These are phyloP conservation scores for Neurospora discreta DNA, from an alignment of 495 filamentous ascomycete genomes.

Conservation along the genomic window DNA sequence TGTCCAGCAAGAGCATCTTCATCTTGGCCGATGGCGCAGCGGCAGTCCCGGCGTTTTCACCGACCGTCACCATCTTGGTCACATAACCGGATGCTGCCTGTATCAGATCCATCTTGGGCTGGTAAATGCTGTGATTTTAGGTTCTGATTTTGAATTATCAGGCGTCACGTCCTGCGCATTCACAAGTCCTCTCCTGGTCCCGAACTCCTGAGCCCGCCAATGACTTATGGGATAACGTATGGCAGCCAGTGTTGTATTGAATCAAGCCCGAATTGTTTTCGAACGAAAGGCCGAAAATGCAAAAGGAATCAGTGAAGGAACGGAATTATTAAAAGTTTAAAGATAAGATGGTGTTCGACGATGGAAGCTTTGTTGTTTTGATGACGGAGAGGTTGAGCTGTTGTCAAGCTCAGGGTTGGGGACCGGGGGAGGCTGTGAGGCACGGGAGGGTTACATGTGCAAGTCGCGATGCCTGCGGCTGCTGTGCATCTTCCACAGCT, in stretches of 20 bases:
- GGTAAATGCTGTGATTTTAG: not conserved
- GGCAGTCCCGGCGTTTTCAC: constrained; percentile 48
- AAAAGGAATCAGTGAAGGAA: not conserved
- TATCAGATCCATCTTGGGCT: constrained; percentile 72
- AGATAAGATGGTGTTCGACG: not conserved
- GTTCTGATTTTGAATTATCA: not conserved
- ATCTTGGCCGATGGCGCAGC: constrained; percentile 79
- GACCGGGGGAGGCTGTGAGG: not conserved
- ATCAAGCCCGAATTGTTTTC: not conserved
- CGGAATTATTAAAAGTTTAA: not conserved
- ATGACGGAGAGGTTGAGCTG: not conserved
- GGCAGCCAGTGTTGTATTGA: not conserved
- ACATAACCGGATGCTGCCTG: constrained; percentile 90
- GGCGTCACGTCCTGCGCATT: not conserved
- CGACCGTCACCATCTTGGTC: constrained; percentile 89
- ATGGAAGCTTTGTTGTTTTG: not conserved
- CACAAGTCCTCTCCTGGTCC: not conserved
- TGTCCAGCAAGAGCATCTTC: constrained; percentile 94
- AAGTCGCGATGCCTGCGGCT: not conserved
- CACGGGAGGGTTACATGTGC: not conserved
- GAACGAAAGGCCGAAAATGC: not conserved
- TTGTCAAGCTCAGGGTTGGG: not conserved
- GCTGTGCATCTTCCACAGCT: not conserved
- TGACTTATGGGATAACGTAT: not conserved
- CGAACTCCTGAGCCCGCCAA: not conserved